Percentiles rank a stretch among this genome's conserved stretches.
These are phyloP conservation scores for Clathrospora elynae DNA, from an alignment of 2,329 filamentous ascomycete genomes.

Conservation along the genomic window DNA sequence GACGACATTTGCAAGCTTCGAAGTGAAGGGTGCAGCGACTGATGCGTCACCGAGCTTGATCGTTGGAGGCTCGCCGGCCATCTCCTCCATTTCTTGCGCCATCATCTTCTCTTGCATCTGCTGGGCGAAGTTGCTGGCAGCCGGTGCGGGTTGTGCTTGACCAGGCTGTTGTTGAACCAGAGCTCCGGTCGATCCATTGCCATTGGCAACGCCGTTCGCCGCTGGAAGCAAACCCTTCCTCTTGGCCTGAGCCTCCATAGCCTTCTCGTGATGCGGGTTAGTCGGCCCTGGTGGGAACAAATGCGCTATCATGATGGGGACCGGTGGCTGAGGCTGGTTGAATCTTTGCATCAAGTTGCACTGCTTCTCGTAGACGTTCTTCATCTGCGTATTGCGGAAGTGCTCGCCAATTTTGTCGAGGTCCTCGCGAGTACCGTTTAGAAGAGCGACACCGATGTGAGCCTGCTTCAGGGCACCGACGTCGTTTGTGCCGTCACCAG, in stretches of 20 bases:
- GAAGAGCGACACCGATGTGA: conserved; percentile 91
- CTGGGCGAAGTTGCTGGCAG: conserved; percentile 71
- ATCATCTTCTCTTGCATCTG: conserved; percentile 81
- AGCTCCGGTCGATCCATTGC: conserved; percentile 25
- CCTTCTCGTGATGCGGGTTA: conserved; percentile 94
- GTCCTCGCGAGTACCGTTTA: conserved; percentile 93
- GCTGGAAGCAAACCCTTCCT: conserved; percentile 71
- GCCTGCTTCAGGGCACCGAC: conserved; percentile 97
- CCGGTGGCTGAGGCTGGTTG: conserved; percentile 90
- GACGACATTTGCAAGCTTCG: conserved; percentile 94
- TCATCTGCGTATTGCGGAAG: conserved; percentile 93
- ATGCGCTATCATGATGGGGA: conserved; percentile 90
- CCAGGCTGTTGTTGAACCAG: conserved; percentile 51
- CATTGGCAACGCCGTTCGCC: conserved; percentile 49
- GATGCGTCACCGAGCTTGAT: conserved; percentile 98
- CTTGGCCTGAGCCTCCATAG: conserved; percentile 82
- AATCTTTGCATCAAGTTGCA: conserved; percentile 88
- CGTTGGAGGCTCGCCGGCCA: conserved; percentile 85
- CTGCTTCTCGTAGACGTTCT: conserved; percentile 98
- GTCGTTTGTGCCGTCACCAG: conserved; percentile 97
- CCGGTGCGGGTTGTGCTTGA: conserved; percentile 60
- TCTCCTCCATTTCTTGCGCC: conserved; percentile 76
- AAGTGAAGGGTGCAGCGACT: conserved; percentile 95
- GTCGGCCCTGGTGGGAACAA: conserved; percentile 86
- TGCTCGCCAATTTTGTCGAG: conserved; percentile 91